Base-by-base conservation (phyloP, 1,139 yeast genomes). In the Taphrina communis region DNA sequence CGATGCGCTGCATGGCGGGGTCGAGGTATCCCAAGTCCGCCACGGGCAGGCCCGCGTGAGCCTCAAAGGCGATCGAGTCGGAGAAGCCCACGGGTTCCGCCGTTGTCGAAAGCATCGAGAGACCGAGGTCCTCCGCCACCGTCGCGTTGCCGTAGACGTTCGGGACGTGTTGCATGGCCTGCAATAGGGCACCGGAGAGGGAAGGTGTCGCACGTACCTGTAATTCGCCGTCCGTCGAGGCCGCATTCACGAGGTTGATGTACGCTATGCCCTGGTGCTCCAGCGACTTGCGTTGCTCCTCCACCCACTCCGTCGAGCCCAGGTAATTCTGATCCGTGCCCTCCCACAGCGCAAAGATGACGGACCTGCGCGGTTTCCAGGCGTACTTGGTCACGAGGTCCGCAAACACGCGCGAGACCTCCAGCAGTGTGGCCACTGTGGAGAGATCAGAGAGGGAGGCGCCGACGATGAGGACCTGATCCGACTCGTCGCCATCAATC, bases 321-420 rank as follows among this genome's bases (percentile, higher is more conserved):
- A 95, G 96, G 74, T 84, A 80, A 75, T 92, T 93, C 75, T 89
- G 92, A 71, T 88, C 87, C 0, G 89, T 82, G 0, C 90, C 97
- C 74, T 93, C 97, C 82, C 91, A 92, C 1, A 97, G 90, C 0
- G 87, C 86, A 78, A 94, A 92, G 74, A 88, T 88, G 8, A 94
- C 86, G 0, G 94, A 83, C 75, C 99, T 83, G 38, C 93, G 77
- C 0, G 99, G 98, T 58, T 82, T 81, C 98, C 98, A 94, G 71
- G 87, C 85, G 73, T 83, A 85, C 67, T 85, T 82, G 68, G 86
- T 81, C 71, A 85, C 87, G 76, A 93, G 79, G 31, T 85, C 81
- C n/a, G 92, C 86, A 70, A 94, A 84, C 0, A 90, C 77, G 70
- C 89, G 85, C 4, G 90, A 86, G 69, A 93, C 78, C 74, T 91